A percentile compares a stretch with the other conserved stretches of the same genome.
Conservation (phyloP, 1,284 basidiomycete species). For the Tilletia indica region DNA sequence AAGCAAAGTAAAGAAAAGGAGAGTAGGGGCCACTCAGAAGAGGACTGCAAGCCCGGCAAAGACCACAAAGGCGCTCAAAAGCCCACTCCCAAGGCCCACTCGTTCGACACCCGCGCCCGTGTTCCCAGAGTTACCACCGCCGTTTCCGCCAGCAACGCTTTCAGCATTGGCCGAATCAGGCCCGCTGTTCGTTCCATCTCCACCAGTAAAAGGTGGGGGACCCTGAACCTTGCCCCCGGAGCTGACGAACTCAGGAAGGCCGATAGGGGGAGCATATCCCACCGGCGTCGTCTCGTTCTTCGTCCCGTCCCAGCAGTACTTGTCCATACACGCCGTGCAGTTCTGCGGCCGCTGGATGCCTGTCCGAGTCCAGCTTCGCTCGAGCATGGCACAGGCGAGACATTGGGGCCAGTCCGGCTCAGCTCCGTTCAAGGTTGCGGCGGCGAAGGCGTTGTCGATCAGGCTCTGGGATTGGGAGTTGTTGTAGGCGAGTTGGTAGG, state of each 20-base stretch:
- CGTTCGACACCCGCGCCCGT: too few species aligned
- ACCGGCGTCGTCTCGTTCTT: slow-evolving; percentile 35
- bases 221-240: slow-evolving; percentile 31
- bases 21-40: too few species aligned
- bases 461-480: slow-evolving; percentile 34
- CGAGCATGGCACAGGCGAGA: slow-evolving; percentile 43
- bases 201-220: slow-evolving; percentile 41
- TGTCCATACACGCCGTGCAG: slow-evolving; percentile 40
- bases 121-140: neutral
- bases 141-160: neutral
- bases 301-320: slow-evolving; percentile 53
- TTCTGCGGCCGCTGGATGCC: slow-evolving; percentile 30
- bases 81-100: too few species aligned
- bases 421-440: slow-evolving; percentile 41
- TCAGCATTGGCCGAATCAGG: slow-evolving; percentile 15
- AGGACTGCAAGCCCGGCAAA: too few species aligned
- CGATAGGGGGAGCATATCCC: slow-evolving; percentile 43
- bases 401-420: slow-evolving; percentile 43
- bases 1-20: too few species aligned
- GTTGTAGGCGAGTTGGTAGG: slow-evolving; percentile 56
- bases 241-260: slow-evolving; percentile 41
- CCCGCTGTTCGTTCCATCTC: slow-evolving; percentile 35
- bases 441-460: slow-evolving; percentile 48
- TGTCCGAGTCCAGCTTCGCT: slow-evolving; percentile 46
- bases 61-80: too few species aligned